Percentiles rank a stretch among this genome's conserved stretches.
Conservation (phyloP, 129 eudicot genomes). For the Arctium minus region DNA sequence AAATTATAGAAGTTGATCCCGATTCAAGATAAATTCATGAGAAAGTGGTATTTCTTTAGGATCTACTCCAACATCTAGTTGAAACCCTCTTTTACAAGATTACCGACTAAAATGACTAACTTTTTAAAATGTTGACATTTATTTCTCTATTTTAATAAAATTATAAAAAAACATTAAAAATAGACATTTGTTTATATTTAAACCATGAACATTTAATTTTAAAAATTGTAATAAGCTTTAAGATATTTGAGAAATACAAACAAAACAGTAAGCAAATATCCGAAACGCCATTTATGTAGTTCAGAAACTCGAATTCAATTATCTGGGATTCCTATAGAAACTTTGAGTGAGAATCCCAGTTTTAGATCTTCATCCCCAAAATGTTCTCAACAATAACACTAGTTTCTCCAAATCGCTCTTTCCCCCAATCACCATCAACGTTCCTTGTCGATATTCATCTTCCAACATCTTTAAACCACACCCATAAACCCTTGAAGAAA, state of each 20-base stretch:
- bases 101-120: no score
- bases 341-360: conserved; percentile 10
- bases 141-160: no score
- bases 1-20: no score
- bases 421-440: conserved; percentile 17
- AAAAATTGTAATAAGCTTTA: not conserved
- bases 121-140: no score
- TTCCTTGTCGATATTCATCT: conserved; percentile 23
- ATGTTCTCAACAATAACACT: conserved; percentile 28
- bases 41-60: no score
- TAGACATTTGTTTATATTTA: no score
- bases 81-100: no score
- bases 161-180: no score
- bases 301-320: not conserved
- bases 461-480: conserved; percentile 12
- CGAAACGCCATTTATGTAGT: not conserved
- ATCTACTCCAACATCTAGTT: no score
- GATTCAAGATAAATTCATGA: no score
- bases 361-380: conserved; percentile 6
- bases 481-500: conserved; percentile 19
- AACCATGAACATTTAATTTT: not conserved
- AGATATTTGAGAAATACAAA: not conserved
- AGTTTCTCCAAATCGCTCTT: conserved; percentile 12
- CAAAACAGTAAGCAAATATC: not conserved
- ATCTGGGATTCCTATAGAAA: conserved; percentile 5